Conservation (phyloP, 2,329 filamentous ascomycete species). For the Lasiodiplodia citricola region DNA sequence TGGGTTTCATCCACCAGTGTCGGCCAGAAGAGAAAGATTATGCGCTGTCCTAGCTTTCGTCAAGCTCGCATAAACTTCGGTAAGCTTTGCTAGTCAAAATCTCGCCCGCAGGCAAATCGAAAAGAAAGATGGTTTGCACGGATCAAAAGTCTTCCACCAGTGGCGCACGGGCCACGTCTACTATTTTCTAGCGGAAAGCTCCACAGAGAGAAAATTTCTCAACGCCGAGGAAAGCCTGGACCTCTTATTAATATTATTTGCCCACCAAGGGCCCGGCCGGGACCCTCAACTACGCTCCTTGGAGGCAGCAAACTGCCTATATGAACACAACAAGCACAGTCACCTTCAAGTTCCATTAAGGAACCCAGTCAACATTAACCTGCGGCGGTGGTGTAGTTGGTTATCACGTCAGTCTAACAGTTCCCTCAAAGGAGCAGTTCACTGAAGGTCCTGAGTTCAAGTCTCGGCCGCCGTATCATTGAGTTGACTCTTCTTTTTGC, state of each 20-base stretch:
- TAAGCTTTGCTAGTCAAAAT: neutral
- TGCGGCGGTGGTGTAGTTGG: slow-evolving; percentile 48
- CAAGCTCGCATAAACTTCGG: neutral
- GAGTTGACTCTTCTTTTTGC: neutral
- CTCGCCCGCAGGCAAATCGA: neutral
- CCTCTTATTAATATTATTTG: neutral
- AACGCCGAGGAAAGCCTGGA: neutral
- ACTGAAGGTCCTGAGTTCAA: slow-evolving; percentile 20
- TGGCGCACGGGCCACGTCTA: neutral
- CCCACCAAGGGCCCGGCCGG: neutral
- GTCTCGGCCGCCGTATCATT: slow-evolving; percentile 4
- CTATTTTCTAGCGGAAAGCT: neutral
- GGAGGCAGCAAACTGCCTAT: neutral
- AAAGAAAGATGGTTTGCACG: neutral
- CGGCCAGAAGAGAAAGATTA: neutral
- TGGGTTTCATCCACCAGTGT: neutral
- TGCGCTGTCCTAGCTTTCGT: neutral
- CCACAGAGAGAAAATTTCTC: neutral
- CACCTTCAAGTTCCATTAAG: neutral
- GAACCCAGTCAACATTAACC: neutral
- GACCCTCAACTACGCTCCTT: neutral
- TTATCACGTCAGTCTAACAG: slow-evolving; percentile 55
- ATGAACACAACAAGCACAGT: neutral
- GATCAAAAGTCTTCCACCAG: neutral
- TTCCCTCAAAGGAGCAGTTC: neutral